Base-by-base conservation (phyloP, 2,329 filamentous ascomycete species). In the Trichoderma breve region DNA sequence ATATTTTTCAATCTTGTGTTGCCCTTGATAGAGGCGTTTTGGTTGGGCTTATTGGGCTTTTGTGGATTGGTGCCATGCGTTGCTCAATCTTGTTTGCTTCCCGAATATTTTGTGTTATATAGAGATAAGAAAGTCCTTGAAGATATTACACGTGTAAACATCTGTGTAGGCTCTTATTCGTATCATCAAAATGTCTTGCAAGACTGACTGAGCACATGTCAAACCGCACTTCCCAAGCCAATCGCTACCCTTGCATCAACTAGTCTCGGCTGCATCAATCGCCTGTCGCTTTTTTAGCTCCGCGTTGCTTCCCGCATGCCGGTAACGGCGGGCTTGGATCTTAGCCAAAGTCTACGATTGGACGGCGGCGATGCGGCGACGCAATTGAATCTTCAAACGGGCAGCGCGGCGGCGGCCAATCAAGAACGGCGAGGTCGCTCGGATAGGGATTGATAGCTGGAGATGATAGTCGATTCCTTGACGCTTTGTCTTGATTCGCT, bases 351-450 rank as follows among this genome's bases (percentile, higher is more conserved):
- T 24, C 32, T 64, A 53, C 57, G 57, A 72, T 72, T 72, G 71
- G 71, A 5, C 66, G 32, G 30, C 8, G 47, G 12, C 21, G 26
- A 70, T 64, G 28, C 47, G 24, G 66, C 66, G 66, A 72, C 71
- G 66, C 71, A 72, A 72, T 72, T 70, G 66, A 70, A 72, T 72
- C 71, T 70, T 58, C 65, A 70, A 72, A 72, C 55, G 62, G 32
- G n/a, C 18, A 32, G 55, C 21, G 28, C 21, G 36, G 53, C 51
- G 36, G 55, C 18, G 57, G 55, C 70, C 64, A 69, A 72, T 72
- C 70, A 61, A 28, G 34, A 24, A 12, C 15, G 36, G n/a, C 26
- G 62, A 21, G 11, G 21, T 70, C 66, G 57, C 66, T 70, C 64
- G 51, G 66, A 70, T 70, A 61, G 57, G 66, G 66, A 69, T 30